Conservation (phyloP, 1,139 yeast genomes). For the Pichia sp. region DNA sequence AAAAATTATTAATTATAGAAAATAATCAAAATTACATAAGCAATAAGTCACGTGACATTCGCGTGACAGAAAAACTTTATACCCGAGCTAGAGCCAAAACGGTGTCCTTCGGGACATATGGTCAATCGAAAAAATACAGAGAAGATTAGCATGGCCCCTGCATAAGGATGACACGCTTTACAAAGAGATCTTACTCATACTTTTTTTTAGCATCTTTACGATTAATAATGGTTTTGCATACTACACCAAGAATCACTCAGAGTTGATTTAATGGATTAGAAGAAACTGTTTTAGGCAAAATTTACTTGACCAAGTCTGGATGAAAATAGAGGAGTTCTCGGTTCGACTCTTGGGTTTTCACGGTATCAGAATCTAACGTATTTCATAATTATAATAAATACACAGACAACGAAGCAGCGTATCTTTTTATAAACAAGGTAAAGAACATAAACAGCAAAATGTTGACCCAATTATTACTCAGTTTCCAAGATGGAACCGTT, state of each 20-base stretch:
- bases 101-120: constrained; percentile 41
- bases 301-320: too few species aligned
- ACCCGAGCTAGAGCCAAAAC: neutral
- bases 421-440: constrained; percentile 6
- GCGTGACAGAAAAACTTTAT: neutral
- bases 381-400: neutral
- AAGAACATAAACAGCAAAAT: neutral
- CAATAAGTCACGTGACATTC: neutral
- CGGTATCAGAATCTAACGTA: neutral
- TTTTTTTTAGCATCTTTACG: constrained; percentile 57
- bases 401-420: neutral
- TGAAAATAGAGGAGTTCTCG: neutral
- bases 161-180: constrained; percentile 98
- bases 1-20: neutral
- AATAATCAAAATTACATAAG: neutral
- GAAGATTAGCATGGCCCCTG: constrained; percentile 99
- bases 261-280: too few species aligned
- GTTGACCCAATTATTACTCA: constrained; percentile 10
- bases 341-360: neutral
- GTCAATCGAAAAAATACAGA: constrained; percentile 88
- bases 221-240: too few species aligned
- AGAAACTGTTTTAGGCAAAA: too few species aligned
- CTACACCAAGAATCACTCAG: too few species aligned
- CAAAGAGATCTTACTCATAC: constrained; percentile 83
- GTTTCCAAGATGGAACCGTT: constrained; percentile 24